Base-by-base conservation (phyloP, 164 flowering plant species). In the Nelumbo lutea region DNA sequence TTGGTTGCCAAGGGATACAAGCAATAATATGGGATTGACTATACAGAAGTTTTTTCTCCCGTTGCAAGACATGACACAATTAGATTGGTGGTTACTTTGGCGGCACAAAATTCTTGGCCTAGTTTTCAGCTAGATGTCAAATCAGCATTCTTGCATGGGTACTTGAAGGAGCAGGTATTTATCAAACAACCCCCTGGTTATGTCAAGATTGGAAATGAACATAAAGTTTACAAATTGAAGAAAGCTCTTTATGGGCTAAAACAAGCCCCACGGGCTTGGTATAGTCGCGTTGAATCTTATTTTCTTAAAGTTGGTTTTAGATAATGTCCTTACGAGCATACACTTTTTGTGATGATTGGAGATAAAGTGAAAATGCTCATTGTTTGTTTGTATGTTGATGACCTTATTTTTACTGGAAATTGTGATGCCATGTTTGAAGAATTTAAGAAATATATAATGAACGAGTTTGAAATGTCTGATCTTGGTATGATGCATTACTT, bases 91-190 rank as follows among this genome's bases (percentile, higher is more conserved):
- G n/a, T n/a, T n/a, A n/a, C n/a, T n/a, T n/a, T n/a, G n/a, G 56
- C 66, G 6, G 65, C 66, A 1, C 38, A 68, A n/a, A 60, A 60
- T 42, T 68, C 56, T 11, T 68, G 71, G 71, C 71, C 57, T 60
- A 68, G 59, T 41, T 68, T 68, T 52, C 56, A 68, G 27, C 53
- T 68, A 15, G 70, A 68, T 39, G 55, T 68, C 38, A 68, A 59
- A 45, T 66, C 69, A 39, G 59, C 64, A 11, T 48, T 68, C 64
- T 60, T 59, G 42, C 69, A 67, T 55, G 48, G 62, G 11, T n/a
- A 67, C 52, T 42, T 67, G 41, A 15, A 55, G 42, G 69, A 59
- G 46, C 41, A 58, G 70, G 62, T 68, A 68, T 68, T 68, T 46
- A 40, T 57, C 8, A 42, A 44, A 40, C 62, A 56, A 56, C 61